Percentiles rank a stretch among this genome's conserved stretches.
phyloP scores from a whole-genome alignment of 768 basidiomycete species.

The Pseudohyphozyma bogoriensis region DNA sequence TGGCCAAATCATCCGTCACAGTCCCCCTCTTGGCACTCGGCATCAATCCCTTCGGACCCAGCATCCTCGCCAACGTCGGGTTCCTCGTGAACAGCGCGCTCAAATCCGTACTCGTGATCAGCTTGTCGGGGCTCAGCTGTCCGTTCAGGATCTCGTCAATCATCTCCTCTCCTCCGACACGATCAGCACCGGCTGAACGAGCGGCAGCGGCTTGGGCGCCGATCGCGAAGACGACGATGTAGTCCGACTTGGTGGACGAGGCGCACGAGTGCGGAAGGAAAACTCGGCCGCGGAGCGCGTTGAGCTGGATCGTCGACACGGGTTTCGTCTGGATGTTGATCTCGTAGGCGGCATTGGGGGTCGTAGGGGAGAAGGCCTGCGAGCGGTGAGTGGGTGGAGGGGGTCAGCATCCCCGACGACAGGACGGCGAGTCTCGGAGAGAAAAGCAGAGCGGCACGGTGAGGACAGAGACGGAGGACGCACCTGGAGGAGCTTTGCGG shows the following conservation, averaged over 20 bases:
- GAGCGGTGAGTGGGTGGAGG: neutral
- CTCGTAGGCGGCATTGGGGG: slow-evolving; percentile 66
- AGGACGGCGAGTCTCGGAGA: neutral
- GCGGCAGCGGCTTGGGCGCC: slow-evolving; percentile 73
- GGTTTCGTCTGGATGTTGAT: slow-evolving; percentile 63
- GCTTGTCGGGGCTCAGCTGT: slow-evolving; percentile 66
- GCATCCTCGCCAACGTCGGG: slow-evolving; percentile 57
- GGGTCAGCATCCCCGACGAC: too few species aligned
- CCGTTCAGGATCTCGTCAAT: slow-evolving; percentile 57
- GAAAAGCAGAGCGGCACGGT: neutral
- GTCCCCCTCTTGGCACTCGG: slow-evolving; percentile 88
- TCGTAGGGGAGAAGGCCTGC: slow-evolving; percentile 38
- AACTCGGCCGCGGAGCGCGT: slow-evolving; percentile 77
- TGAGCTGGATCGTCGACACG: slow-evolving; percentile 55
- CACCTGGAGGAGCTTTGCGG: slow-evolving; percentile 27
- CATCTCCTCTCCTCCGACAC: slow-evolving; percentile 82
- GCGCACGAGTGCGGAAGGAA: slow-evolving; percentile 52
- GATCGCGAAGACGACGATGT: slow-evolving; percentile 87
- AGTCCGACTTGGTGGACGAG: slow-evolving; percentile 31
- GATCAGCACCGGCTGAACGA: slow-evolving; percentile 72
- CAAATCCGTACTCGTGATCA: slow-evolving; percentile 71
- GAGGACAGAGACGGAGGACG: too few species aligned
- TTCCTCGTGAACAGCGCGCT: slow-evolving; percentile 62
- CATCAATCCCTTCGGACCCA: slow-evolving; percentile 87
- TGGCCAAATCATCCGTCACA: slow-evolving; percentile 77